Evolutionary conservation across 2,329 filamentous ascomycete genomes (phyloP).

Genomic region (Fusarium xylarioides): DNA sequence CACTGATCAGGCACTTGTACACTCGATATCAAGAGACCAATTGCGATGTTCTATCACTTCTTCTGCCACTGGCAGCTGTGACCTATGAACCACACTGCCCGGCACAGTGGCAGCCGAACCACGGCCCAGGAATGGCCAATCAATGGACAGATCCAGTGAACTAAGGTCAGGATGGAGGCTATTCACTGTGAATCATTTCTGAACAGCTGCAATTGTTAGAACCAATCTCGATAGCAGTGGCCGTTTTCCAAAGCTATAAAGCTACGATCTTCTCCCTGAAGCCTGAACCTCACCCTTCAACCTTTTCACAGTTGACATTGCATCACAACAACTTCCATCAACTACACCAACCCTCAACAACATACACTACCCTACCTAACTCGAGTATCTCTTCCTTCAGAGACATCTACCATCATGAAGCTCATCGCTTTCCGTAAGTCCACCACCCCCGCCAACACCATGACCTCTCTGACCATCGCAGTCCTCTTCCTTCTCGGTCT

Average conservation of each 20-base stretch:
- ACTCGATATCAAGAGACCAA: fast-evolving
- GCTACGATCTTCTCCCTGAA: fast-evolving
- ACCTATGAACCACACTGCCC: neutral
- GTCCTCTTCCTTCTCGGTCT: conserved; percentile 1
- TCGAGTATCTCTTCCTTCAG: neutral
- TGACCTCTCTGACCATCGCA: neutral
- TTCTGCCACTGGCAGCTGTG: neutral
- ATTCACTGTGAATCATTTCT: neutral
- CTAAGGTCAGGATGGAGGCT: fast-evolving
- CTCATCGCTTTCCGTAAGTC: neutral
- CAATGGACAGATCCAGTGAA: neutral
- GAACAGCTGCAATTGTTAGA: neutral
- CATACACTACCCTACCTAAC: neutral
- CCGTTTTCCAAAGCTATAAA: neutral
- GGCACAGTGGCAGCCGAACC: neutral
- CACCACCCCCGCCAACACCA: neutral
- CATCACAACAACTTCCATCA: neutral
- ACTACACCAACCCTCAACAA: neutral
- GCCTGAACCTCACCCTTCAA: neutral
- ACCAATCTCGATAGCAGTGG: fast-evolving
- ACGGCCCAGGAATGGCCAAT: neutral
- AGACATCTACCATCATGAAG: neutral
- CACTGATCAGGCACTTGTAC: neutral
- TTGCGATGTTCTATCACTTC: fast-evolving
- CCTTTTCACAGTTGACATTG: neutral